Evolutionary conservation across 1,284 basidiomycete genomes (phyloP), one percentile per base, ranked within the genome.

Genomic region (Cutaneotrichosporon dermatis): DNA sequence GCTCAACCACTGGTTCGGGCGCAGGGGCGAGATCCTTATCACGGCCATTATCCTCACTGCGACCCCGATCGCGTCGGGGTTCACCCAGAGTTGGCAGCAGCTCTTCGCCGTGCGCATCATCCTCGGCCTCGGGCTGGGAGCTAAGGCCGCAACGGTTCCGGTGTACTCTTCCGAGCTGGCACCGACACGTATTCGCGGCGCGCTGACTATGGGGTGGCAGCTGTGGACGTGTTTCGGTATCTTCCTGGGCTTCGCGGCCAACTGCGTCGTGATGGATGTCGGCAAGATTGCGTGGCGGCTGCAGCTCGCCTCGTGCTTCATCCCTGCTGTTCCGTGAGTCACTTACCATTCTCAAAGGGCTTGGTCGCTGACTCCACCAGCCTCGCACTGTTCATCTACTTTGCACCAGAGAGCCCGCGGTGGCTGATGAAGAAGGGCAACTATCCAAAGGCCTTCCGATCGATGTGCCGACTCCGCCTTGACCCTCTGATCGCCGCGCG

Each of bases 11-110:
- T 73, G 58, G 36, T 72, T 82, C 50, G 82, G 86, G 46, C 85
- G 87, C 65, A 83, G 87, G 46, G 87, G 87, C 12, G 83, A 84
- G 15, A 89, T 90, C 68, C 88, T 88, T 70, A 68, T 89, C 72
- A 84, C 85, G 35, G 86, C 85, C 52, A 67, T 84, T 54, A 76
- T 55, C 16, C 57, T 62, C 12, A 59, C 66, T 33, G 70, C 72
- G 51, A 67, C 76, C 5, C 74, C 75, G 9, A 76, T 77, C 16
- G 59, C 37, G 1, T 81, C 82, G 36, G 87, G 76, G 8, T 76
- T 84, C 54, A 79, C 82, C 1, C 80, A 85, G 57, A 82, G 81
- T 25, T 86, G 86, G 85, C 78, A 80, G 59, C 66, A 75, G n/a
- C 73, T 82, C 25, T 79, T 82, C 59, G 70, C 75, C 37, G 66